These are phyloP conservation scores for Zizania latifolia DNA, from an alignment of 176 grass and related monocot species.

Conservation along the genomic window DNA sequence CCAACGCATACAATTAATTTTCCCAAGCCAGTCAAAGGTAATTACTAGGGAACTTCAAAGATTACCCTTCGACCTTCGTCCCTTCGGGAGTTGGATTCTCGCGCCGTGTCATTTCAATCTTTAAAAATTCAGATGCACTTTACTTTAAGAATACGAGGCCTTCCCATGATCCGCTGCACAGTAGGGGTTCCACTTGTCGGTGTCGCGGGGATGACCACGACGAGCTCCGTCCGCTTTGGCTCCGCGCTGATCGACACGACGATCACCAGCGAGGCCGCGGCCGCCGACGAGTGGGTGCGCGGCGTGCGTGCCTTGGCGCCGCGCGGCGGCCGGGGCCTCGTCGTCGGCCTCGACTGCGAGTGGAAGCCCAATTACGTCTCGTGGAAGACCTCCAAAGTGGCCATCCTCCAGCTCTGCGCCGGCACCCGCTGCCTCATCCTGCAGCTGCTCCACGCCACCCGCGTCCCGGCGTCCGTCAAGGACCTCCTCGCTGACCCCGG, in stretches of 20 bases:
- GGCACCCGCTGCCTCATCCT: constrained; percentile 47
- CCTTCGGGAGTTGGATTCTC: too few relatives aligned
- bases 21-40: too few relatives aligned
- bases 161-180: neutral
- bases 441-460: constrained; percentile 41
- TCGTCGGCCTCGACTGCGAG: constrained; percentile 59
- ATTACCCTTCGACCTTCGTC: too few relatives aligned
- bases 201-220: constrained; percentile 12
- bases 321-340: neutral
- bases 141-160: neutral
- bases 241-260: constrained; percentile 22
- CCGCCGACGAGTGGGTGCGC: constrained; percentile 30
- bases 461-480: constrained; percentile 30
- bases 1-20: too few relatives aligned
- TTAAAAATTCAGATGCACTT: too few relatives aligned
- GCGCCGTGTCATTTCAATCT: too few relatives aligned
- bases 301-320: neutral
- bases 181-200: too few relatives aligned
- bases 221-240: constrained; percentile 17
- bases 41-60: too few relatives aligned
- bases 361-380: constrained; percentile 30
- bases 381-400: constrained; percentile 32
- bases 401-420: constrained; percentile 49
- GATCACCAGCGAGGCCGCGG: constrained; percentile 21
- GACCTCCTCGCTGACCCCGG: constrained; percentile 34